phyloP scores from a whole-genome alignment of 1,284 basidiomycete species.

The Moesziomyces sp. region DNA sequence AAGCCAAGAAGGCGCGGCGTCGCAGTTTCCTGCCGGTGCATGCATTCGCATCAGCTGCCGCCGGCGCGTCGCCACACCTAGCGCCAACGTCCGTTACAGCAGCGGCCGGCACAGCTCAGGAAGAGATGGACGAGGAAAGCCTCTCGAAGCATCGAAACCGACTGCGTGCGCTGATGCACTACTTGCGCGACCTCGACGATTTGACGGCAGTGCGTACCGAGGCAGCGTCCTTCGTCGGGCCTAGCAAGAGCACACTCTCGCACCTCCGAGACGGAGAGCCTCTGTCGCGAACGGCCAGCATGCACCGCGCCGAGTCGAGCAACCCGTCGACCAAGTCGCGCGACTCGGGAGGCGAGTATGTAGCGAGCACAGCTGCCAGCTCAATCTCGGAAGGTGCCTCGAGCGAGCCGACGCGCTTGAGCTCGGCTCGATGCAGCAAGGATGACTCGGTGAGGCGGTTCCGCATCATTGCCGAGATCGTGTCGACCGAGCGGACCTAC shows the following conservation, averaged over 20 bases:
- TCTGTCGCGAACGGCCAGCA: constrained; percentile 27
- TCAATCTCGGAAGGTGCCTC: constrained; percentile 24
- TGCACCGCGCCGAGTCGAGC: constrained; percentile 44
- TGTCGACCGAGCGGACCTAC: constrained; percentile 92
- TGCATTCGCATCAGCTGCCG: constrained; percentile 12
- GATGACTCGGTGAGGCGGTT: constrained; percentile 65
- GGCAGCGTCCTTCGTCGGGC: constrained; percentile 21
- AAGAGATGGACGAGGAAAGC: constrained; percentile 39
- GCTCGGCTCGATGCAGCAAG: constrained; percentile 46
- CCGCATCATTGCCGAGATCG: constrained; percentile 67
- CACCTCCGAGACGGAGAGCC: constrained; percentile 24
- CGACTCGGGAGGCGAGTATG: constrained; percentile 33
- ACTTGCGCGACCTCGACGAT: constrained; percentile 93
- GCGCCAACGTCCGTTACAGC: background rate
- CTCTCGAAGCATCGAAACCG: constrained; percentile 74
- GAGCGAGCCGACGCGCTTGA: constrained; percentile 18
- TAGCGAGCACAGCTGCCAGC: constrained; percentile 33
- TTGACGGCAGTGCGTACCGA: constrained; percentile 68
- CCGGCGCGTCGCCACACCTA: background rate
- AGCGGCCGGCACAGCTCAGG: background rate
- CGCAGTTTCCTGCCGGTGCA: constrained; percentile 45
- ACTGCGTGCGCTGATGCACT: constrained; percentile 89
- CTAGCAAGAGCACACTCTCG: constrained; percentile 30
- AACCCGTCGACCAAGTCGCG: constrained; percentile 42
- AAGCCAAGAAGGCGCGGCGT: constrained; percentile 30